Evolutionary conservation across 371 early-diverging fungal genomes (phyloP), one percentile per base, ranked within the genome.

Genomic region (Syncephalis fuscata): DNA sequence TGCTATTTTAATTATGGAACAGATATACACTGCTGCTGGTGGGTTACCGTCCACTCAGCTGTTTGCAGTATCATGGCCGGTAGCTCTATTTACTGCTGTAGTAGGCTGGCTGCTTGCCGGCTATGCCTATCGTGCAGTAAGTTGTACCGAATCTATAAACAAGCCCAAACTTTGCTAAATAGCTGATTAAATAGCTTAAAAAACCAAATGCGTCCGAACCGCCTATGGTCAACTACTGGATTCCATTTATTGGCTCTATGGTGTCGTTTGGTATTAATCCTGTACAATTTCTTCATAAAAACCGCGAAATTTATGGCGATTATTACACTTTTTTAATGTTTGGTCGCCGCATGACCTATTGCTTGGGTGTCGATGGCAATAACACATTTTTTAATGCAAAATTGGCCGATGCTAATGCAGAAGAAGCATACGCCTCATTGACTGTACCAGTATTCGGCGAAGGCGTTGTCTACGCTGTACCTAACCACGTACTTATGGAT

Each of bases 381-480:
- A 78, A 92, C 71, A 85, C 89, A 62, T 80, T 93, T 7, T 91
- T 96, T 68, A 96, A 96, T 70, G 82, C 81, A 45, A 88, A 87
- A 59, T 68, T 86, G 49, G 78, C 83, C 51, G 50, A 83, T 52
- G 89, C 87, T 48, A 84, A 86, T 38, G 94, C 95, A 39, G 95
- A 93, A 59, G 91, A 82, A 37, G 93, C 93, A 32, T 96, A 96
- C 68, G 82, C 76, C 54, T 74, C 75, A 37, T 75, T 96, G 70
- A 96, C 95, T 11, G 88, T 82, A 42, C 89, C 90, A 17, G 94
- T 94, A 25, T 96, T 96, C 67, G 97, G 97, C 46, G 72, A 67
- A 53, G 90, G 83, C 26, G 93, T 94, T 24, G 93, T 94, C n/a
- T 96, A 94, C 67, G 97, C 94, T 68, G 88, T 87, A 44, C 82